phyloP scores from a whole-genome alignment of 805 yeast species.

The Brettanomyces sp. region DNA sequence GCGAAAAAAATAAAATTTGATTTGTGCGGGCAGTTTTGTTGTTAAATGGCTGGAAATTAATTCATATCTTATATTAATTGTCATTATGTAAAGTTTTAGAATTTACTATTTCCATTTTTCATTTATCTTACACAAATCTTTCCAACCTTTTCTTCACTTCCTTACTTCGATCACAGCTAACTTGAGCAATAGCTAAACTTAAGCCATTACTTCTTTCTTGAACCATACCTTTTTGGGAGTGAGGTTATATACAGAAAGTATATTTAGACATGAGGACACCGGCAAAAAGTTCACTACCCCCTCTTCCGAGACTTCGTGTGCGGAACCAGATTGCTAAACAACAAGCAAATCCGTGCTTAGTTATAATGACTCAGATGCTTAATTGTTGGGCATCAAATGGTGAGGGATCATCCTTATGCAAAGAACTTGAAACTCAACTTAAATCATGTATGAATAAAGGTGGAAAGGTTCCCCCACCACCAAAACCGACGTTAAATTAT shows the following conservation, averaged over 20 bases:
- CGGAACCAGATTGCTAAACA: slow-evolving; percentile 53
- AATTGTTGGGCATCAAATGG: slow-evolving; percentile 97
- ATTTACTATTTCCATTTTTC: too few species aligned
- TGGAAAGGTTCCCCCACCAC: slow-evolving; percentile 24
- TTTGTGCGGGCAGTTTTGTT: too few species aligned
- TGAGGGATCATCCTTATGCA: slow-evolving; percentile 66
- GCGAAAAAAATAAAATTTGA: too few species aligned
- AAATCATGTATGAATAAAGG: slow-evolving; percentile 61
- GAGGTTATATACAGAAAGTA: not conserved
- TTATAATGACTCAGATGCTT: slow-evolving; percentile 73
- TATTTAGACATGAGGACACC: slow-evolving; percentile 10
- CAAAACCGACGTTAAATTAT: slow-evolving; percentile 40
- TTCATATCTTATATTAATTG: too few species aligned
- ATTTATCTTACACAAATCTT: too few species aligned
- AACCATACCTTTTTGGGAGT: too few species aligned
- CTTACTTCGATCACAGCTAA: too few species aligned
- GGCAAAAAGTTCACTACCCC: slow-evolving; percentile 39
- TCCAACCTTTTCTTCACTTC: too few species aligned
- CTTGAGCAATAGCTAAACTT: too few species aligned
- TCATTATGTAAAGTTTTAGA: too few species aligned
- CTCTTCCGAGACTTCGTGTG: slow-evolving; percentile 64
- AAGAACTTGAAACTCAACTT: slow-evolving; percentile 55
- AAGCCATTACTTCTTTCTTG: too few species aligned
- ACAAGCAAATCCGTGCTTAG: slow-evolving; percentile 62
- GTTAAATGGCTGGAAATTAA: too few species aligned